Conservation (phyloP, 805 yeast species). For the Helenozyma rhizophorensis region DNA sequence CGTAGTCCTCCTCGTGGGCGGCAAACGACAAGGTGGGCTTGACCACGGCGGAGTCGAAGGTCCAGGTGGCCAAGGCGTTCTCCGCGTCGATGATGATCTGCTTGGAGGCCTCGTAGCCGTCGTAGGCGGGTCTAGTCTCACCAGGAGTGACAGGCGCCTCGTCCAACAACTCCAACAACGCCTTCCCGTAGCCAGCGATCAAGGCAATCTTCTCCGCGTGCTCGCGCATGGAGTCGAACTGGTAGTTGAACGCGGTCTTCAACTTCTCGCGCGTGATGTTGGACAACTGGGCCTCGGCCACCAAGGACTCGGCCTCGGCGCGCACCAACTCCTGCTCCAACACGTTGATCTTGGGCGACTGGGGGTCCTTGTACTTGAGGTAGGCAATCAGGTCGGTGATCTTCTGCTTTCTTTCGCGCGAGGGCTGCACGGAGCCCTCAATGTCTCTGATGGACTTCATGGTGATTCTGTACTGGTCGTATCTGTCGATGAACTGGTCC, state of each 20-base stretch:
- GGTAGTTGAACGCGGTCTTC: conserved; percentile 79
- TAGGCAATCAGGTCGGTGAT: conserved; percentile 82
- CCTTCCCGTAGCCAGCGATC: conserved; percentile 89
- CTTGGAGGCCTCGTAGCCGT: conserved; percentile 84
- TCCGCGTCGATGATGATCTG: conserved; percentile 85
- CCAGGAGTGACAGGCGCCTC: conserved; percentile 88
- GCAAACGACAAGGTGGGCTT: conserved; percentile 71
- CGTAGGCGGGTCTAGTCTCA: conserved; percentile 86
- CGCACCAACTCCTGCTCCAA: conserved; percentile 87
- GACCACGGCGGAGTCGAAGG: conserved; percentile 76
- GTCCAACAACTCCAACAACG: conserved; percentile 74
- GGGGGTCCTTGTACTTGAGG: conserved; percentile 81
- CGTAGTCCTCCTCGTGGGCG: conserved; percentile 51
- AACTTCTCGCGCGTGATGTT: conserved; percentile 85
- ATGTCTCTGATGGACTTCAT: conserved; percentile 78
- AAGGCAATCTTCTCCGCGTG: conserved; percentile 81
- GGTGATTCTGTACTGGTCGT: conserved; percentile 82
- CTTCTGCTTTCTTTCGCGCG: conserved; percentile 80
- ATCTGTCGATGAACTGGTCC: conserved; percentile 80
- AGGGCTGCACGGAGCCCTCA: conserved; percentile 84
- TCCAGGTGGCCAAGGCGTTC: conserved; percentile 79
- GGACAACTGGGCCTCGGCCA: conserved; percentile 88
- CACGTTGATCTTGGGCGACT: conserved; percentile 73
- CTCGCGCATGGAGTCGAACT: conserved; percentile 81
- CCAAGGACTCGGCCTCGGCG: conserved; percentile 88